Percentiles rank a stretch among this genome's conserved stretches.
phyloP scores from a whole-genome alignment of 2,329 filamentous ascomycete genomes.

The Aureobasidium sp. region DNA sequence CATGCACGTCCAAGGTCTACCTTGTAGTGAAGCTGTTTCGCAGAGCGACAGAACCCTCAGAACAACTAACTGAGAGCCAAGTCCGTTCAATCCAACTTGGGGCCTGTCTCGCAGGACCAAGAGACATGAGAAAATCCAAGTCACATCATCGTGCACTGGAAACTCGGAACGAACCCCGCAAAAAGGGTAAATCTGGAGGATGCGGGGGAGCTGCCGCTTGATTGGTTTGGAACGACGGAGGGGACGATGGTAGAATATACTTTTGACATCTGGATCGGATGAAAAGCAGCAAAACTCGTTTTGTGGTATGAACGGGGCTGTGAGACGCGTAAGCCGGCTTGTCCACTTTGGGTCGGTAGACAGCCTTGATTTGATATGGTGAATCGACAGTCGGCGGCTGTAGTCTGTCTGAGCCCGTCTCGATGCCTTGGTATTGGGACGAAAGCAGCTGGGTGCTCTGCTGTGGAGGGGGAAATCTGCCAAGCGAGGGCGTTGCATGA shows the following conservation, averaged over 20 bases:
- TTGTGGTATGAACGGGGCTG: neutral
- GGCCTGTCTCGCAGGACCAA: neutral
- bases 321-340: constrained; percentile 7
- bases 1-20: neutral
- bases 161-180: neutral
- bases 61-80: neutral
- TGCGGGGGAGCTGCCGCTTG: neutral
- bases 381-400: neutral
- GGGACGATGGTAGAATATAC: neutral
- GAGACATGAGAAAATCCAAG: neutral
- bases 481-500: constrained; percentile 1
- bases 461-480: neutral
- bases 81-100: neutral
- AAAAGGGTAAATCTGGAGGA: neutral
- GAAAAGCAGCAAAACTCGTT: neutral
- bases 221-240: neutral
- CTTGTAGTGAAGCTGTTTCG: neutral
- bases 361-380: neutral
- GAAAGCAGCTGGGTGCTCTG: neutral
- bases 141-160: neutral
- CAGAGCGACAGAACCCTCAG: neutral
- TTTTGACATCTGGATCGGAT: neutral
- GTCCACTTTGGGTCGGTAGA: neutral
- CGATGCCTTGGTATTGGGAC: neutral
- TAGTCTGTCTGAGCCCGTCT: neutral